A percentile compares a stretch with the other conserved stretches of the same genome.
Conservation (phyloP, 176 grass and related monocot species). For the Eleusine indica region DNA sequence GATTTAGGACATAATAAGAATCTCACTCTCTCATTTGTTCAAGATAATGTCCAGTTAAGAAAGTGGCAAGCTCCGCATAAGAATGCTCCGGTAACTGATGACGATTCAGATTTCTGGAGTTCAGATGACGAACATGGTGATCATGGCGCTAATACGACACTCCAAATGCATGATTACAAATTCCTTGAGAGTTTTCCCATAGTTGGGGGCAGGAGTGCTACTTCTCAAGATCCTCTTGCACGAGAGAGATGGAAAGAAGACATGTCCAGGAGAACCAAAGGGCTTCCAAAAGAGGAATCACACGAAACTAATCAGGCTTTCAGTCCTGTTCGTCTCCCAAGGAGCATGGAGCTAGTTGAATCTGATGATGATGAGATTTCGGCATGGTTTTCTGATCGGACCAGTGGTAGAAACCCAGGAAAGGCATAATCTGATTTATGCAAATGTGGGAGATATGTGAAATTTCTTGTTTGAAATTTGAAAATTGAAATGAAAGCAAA, state of each 20-base stretch:
- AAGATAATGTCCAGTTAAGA: slow-evolving; percentile 43
- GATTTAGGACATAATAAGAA: slow-evolving; percentile 47
- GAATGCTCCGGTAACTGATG: slow-evolving; percentile 30
- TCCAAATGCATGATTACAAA: slow-evolving; percentile 23
- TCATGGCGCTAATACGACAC: not conserved
- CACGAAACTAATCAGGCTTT: slow-evolving; percentile 12
- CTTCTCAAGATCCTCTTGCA: slow-evolving; percentile 57
- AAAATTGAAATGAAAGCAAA: not conserved
- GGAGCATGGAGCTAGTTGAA: slow-evolving; percentile 49
- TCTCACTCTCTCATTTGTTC: slow-evolving; percentile 67
- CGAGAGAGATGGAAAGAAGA: slow-evolving; percentile 84
- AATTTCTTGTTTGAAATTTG: not conserved
- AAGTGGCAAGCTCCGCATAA: slow-evolving; percentile 36
- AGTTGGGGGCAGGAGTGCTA: slow-evolving; percentile 55
- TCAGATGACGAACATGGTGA: slow-evolving; percentile 32
- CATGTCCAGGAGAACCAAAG: slow-evolving; percentile 59
- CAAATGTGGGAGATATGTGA: not conserved
- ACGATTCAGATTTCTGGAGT: slow-evolving; percentile 66
- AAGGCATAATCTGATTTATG: not conserved
- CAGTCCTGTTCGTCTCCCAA: slow-evolving; percentile 18
- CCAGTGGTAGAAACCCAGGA: slow-evolving; percentile 1
- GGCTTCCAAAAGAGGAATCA: slow-evolving; percentile 4
- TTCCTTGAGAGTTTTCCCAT: slow-evolving; percentile 75
- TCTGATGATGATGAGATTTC: slow-evolving; percentile 50
- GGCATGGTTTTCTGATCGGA: slow-evolving; percentile 42